phyloP scores from a whole-genome alignment of 169 alveolate genomes.

The Babesia ovis region DNA sequence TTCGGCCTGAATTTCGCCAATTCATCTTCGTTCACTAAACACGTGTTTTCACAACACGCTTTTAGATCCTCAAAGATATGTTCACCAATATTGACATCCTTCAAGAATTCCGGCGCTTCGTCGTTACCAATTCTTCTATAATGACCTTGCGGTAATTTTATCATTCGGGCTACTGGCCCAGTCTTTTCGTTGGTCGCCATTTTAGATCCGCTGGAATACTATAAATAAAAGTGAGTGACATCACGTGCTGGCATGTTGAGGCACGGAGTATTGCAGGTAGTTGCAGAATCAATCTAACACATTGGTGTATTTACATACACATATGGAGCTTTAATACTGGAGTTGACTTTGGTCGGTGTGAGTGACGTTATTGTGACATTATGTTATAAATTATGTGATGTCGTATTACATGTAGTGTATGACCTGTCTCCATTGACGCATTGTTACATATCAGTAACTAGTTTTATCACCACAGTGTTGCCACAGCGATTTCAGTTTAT shows the following conservation, averaged over 20 bases:
- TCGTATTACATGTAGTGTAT: not conserved
- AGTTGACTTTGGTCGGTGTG: no score
- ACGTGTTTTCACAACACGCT: conserved; percentile 16
- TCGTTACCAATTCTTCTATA: conserved; percentile 11
- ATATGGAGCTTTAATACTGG: no score
- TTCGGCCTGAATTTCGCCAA: conserved; percentile 24
- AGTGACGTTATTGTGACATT: no score
- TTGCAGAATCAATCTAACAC: conserved; percentile 3
- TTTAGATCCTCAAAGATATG: conserved; percentile 16
- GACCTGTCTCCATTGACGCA: not conserved
- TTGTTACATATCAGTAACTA: not conserved
- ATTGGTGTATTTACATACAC: not conserved
- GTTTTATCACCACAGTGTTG: no score
- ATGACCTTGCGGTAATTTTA: conserved; percentile 40
- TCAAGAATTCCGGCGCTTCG: conserved; percentile 35
- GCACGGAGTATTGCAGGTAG: conserved; percentile 5
- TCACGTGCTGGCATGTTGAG: conserved; percentile 11
- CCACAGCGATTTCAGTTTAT: no score
- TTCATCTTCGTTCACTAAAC: conserved; percentile 22
- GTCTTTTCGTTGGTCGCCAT: conserved; percentile 12
- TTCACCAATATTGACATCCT: conserved; percentile 12
- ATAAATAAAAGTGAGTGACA: conserved; percentile 16
- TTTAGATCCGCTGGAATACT: not conserved
- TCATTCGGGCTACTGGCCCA: conserved; percentile 35
- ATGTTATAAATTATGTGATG: not conserved